Base-by-base conservation (phyloP, 345 rosid species). In the Salix viminalis region DNA sequence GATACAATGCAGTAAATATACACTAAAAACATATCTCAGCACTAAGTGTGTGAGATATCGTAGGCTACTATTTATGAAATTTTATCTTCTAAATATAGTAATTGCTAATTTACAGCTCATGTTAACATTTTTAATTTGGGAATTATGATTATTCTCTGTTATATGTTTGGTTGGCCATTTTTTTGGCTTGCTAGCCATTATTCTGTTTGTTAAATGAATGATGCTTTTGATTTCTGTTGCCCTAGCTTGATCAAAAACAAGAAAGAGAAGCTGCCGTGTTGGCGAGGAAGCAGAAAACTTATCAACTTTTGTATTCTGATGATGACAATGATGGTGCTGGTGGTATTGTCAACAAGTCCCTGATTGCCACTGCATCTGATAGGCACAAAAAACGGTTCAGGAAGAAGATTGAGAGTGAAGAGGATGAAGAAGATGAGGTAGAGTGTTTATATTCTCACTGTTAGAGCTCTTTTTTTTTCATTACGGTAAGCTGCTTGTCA, bases 211-310 rank as follows among this genome's bases (percentile, higher is more conserved):
- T 42, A 24, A 42, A 42, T 42, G 48, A 12, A 42, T 12, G 15
- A 42, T 12, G 48, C 14, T 42, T 42, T 42, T 42, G 48, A 42
- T 42, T 39, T 42, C 48, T 65, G 67, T 26, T 58, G 10, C 10
- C 24, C 14, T 84, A 95, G 99, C 84, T 86, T 75, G 91, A 95
- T 85, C 91, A 88, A 77, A 88, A 90, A 77, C 90, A 83, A 77
- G 99, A 95, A 86, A 90, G 89, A 76, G 98, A 93, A 84, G 96
- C 97, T 72, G 96, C 90, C 58, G 82, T 90, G 82, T 75, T 93
- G 77, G 97, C 80, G 12, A 90, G 87, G 86, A 95, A 91, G 86
- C 97, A 91, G 77, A 80, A 79, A 41, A 84, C 86, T 4, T 95
- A 95, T 75, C 70, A 87, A 46, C 77, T 96, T 73, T 75, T 93